phyloP scores from a whole-genome alignment of 108 stramenopile species.

The Bacterosira constricta region DNA sequence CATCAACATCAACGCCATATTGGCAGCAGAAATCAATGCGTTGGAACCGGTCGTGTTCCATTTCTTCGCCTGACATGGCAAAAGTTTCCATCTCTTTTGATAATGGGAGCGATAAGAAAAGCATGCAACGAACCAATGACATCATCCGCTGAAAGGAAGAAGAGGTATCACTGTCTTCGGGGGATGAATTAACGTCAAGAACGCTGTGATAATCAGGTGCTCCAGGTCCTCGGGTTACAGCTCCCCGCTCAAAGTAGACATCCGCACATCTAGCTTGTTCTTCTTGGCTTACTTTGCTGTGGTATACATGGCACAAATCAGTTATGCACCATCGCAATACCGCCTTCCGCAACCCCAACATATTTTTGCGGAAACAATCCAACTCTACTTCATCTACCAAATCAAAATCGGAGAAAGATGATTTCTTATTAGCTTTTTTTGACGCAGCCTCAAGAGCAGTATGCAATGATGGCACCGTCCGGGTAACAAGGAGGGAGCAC shows the following conservation, averaged over 20 bases:
- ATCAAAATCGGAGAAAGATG: not conserved
- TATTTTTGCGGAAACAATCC: not conserved
- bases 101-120: slow-evolving; percentile 57
- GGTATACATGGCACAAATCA: slow-evolving; percentile 24
- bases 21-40: slow-evolving; percentile 48
- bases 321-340: slow-evolving; percentile 56
- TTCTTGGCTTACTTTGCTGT: slow-evolving; percentile 15
- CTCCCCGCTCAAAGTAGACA: slow-evolving; percentile 11
- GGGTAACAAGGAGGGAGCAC: slow-evolving; percentile 51
- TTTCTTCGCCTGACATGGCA: slow-evolving; percentile 12
- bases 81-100: slow-evolving; percentile 52
- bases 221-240: slow-evolving; percentile 54
- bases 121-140: slow-evolving; percentile 49
- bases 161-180: not conserved
- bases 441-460: too few species aligned
- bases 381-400: not conserved
- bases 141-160: slow-evolving; percentile 39
- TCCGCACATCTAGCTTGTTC: slow-evolving; percentile 1
- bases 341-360: slow-evolving; percentile 19
- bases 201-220: slow-evolving; percentile 52
- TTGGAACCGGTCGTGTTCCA: slow-evolving; percentile 28
- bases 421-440: too few species aligned
- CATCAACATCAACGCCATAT: slow-evolving; percentile 65
- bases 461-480: too few species aligned
- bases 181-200: slow-evolving; percentile 38